phyloP scores from a whole-genome alignment of 1,139 yeast species.

The Pichia sp. region DNA sequence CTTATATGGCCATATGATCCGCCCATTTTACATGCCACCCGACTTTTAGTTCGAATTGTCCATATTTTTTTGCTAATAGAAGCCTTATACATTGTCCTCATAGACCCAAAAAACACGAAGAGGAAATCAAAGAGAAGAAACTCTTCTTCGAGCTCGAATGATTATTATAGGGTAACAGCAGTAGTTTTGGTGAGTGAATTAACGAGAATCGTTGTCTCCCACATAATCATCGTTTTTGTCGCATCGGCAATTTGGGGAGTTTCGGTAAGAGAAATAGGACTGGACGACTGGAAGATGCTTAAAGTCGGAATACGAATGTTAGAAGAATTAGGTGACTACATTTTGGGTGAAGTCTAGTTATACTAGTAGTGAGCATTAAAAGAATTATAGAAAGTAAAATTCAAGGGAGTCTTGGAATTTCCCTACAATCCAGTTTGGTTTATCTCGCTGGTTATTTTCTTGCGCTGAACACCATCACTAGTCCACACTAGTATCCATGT shows the following conservation, averaged over 20 bases:
- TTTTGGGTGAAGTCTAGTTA: constrained; percentile 12
- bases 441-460: constrained; percentile 41
- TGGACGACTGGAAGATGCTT: constrained; percentile 29
- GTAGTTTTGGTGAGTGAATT: constrained; percentile 26
- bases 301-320: constrained; percentile 22
- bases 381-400: not conserved
- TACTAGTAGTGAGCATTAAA: not conserved
- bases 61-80: constrained; percentile 31
- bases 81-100: constrained; percentile 29
- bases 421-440: not conserved
- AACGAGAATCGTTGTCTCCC: constrained; percentile 21
- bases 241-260: constrained; percentile 22
- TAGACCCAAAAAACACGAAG: constrained; percentile 8
- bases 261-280: constrained; percentile 19
- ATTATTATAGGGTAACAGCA: constrained; percentile 28
- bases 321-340: constrained; percentile 20
- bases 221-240: constrained; percentile 16
- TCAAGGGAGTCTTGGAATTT: not conserved
- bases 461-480: constrained; percentile 52
- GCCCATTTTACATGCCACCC: constrained; percentile 39
- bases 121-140: not conserved
- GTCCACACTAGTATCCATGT: constrained; percentile 40
- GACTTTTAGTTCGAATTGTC: constrained; percentile 30
- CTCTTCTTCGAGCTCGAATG: constrained; percentile 15
- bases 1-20: constrained; percentile 95